A percentile compares a stretch with the other conserved stretches of the same genome.
Evolutionary conservation across 1,139 yeast genomes (phyloP).

Genomic region (Kurtzmaniella quercitrusa): DNA sequence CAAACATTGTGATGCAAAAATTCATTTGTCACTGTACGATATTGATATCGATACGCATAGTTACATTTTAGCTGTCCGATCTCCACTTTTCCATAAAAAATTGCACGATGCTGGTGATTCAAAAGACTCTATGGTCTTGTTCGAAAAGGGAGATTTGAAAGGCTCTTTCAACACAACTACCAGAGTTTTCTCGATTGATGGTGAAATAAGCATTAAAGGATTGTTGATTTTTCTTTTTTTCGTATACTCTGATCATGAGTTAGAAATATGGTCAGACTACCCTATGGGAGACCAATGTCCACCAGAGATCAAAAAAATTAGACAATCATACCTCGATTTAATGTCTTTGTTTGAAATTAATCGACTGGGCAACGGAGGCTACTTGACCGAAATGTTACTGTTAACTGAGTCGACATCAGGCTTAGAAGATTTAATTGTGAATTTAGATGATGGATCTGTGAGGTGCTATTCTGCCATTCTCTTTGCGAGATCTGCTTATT

Average conservation of each 20-base stretch:
- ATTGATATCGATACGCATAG: constrained; percentile 28
- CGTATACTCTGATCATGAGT: constrained; percentile 27
- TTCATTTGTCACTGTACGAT: constrained; percentile 16
- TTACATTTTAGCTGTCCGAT: constrained; percentile 23
- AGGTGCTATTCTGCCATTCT: constrained; percentile 50
- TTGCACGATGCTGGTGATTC: constrained; percentile 15
- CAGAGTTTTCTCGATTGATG: constrained; percentile 13
- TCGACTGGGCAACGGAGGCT: constrained; percentile 8
- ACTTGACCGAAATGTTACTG: constrained; percentile 11
- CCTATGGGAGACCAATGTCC: constrained; percentile 17
- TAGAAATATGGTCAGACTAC: constrained; percentile 23
- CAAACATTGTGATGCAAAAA: constrained; percentile 21
- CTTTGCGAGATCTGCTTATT: constrained; percentile 55
- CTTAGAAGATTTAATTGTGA: constrained; percentile 20
- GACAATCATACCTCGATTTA: constrained; percentile 17
- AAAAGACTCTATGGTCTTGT: constrained; percentile 8
- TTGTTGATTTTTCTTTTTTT: constrained; percentile 30
- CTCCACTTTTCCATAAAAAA: constrained; percentile 21
- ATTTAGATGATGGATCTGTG: constrained; percentile 37
- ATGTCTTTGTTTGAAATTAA: constrained; percentile 15
- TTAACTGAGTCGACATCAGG: background rate
- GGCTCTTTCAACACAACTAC: constrained; percentile 18
- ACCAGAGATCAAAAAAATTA: constrained; percentile 16
- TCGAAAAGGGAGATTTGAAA: constrained; percentile 15
- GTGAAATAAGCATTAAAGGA: constrained; percentile 21